phyloP scores from a whole-genome alignment of 2,329 filamentous ascomycete species.

The Coniosporium tulheliwenetii region DNA sequence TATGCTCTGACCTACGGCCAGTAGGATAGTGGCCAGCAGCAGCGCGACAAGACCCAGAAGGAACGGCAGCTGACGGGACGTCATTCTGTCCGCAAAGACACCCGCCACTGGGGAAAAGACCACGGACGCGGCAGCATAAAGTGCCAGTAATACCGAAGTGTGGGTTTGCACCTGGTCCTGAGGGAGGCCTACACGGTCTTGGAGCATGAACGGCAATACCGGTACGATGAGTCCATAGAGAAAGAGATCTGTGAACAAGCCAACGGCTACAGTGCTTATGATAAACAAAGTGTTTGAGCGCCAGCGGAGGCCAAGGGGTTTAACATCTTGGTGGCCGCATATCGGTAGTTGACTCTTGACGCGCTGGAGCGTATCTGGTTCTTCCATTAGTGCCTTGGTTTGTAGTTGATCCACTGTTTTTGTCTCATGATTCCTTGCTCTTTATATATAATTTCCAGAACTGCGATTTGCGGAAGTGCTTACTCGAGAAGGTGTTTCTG shows the following conservation, averaged over 20 bases:
- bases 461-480: no score
- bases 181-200: conserved; percentile 33
- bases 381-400: no score
- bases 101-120: conserved; percentile 36
- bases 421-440: no score
- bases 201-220: conserved; percentile 41
- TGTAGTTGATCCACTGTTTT: no score
- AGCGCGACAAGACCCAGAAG: conserved; percentile 38
- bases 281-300: conserved; percentile 46
- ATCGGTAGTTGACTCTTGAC: no score
- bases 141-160: conserved; percentile 37
- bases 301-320: conserved; percentile 27
- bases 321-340: no score
- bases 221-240: conserved; percentile 44
- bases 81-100: conserved; percentile 36
- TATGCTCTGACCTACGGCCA: conserved; percentile 35
- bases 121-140: conserved; percentile 38
- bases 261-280: conserved; percentile 37
- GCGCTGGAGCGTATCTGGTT: no score
- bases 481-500: no score
- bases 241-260: conserved; percentile 43
- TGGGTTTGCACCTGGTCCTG: conserved; percentile 33
- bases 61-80: conserved; percentile 41
- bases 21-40: conserved; percentile 36
- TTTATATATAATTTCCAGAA: no score